Base-by-base conservation (phyloP, 83 land plant species). In the Larix sibirica region DNA sequence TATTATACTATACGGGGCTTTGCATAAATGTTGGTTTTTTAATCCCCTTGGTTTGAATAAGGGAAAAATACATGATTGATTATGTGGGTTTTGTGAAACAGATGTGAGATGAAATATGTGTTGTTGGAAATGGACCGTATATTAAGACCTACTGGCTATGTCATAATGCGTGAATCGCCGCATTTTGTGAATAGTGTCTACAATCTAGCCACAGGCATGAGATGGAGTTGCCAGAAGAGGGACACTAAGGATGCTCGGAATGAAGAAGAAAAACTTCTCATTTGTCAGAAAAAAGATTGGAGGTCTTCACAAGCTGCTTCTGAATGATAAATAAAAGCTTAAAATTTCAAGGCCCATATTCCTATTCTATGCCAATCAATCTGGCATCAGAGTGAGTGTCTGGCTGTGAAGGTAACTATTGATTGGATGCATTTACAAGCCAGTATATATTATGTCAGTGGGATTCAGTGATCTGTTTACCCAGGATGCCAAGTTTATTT, bases 101-200 rank as follows among this genome's bases (percentile, higher is more conserved):
- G 97, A 81, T 96, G 98, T 83, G 98, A 96, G 59, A 96, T 94
- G 94, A 96, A 96, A 81, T 89, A 85, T 86, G 95, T 94, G 81
- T 87, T 95, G 67, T 76, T 95, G 80, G 97, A 95, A 83, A 95
- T 95, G 97, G 97, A 93, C 77, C 87, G 98, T 3, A 94, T 96
- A 80, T 84, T 96, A 2, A 90, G 98, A 40, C 98, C 94, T 7
- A 84, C 81, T 56, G 98, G 98, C 12, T 86, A 92, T 81, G 91
- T 76, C 4, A 92, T 96, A 60, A 90, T 96, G 38, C 89, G 94
- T 8, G 98, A 96, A 64, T 85, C 97, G 4, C 89, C 85, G 64
- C 90, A 94, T 56, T 91, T 89, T 61, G 58, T 92, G 13, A 88
- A 89, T 73, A 90, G 88, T 58, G 86, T 94, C n/a, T 80, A 90